Base-by-base conservation (phyloP, 768 basidiomycete species). In the Mycena latifolia region DNA sequence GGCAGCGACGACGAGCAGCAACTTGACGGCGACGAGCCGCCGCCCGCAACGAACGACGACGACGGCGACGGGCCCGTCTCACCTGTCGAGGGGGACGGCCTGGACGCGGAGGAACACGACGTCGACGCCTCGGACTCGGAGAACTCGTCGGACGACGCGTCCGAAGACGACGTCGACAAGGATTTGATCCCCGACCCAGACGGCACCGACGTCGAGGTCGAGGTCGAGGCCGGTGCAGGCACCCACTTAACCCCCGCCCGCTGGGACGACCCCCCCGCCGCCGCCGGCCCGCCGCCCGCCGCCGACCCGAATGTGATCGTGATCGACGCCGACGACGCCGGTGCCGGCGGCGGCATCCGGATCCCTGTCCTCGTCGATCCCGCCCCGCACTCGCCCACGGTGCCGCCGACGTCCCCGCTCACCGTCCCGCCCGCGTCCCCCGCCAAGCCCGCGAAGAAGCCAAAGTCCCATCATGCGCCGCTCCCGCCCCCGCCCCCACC, bases 401-500 rank as follows among this genome's bases (percentile, higher is more conserved):
- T 67, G 55, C 62, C 70, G 52, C 52, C 78, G 28, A 64, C 74
- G 63, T 78, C 59, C 74, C 54, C 79, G 77, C 67, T 78, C 77
- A 27, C 78, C 77, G 50, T 80, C 75, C n/a, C 67, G 37, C 76
- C 77, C 20, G 73, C 76, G 2, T 71, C 73, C 0, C 47, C 75
- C 14, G 62, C 51, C n/a, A 63, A 63, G 53, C 55, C 75, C 24
- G 69, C 77, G 57, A 76, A 81, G 28, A 88, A 89, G 73, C 86
- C 89, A 63, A 89, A 86, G 74, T 84, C 85, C 10, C 74, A 79
- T 41, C 79, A 77, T 61, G 86, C 81, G 56, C 84, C 82, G 37
- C 87, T 83, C 10, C 88, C 90, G 0, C 89, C 90, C 12, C 86
- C 89, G 4, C 88, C 89, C 7, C 83, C 85, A 0, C 78, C 83